These are phyloP conservation scores for Apiosordaria backusii DNA, from an alignment of 495 filamentous ascomycete species.

Conservation along the genomic window DNA sequence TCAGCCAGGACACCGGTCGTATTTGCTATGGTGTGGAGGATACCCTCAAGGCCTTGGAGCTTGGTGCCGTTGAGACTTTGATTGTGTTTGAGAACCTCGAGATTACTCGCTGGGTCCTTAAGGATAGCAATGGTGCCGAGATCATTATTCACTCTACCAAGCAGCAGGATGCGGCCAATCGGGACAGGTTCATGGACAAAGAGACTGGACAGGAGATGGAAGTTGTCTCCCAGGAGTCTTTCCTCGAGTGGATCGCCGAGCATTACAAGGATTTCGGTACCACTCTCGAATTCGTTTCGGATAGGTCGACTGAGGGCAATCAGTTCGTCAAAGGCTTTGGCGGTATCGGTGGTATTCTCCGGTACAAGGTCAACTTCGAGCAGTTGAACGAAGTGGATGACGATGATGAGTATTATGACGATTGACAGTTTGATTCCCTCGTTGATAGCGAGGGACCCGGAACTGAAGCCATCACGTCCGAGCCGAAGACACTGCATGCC, in stretches of 20 bases:
- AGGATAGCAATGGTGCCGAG: conserved; percentile 65
- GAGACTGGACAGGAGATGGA: conserved; percentile 97
- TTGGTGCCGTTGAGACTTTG: conserved; percentile 87
- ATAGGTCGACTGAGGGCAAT: conserved; percentile 94
- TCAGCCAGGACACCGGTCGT: conserved; percentile 91
- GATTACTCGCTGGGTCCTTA: conserved; percentile 84
- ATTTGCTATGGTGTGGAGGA: conserved; percentile 98
- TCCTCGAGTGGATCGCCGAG: conserved; percentile 98
- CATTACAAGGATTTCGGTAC: conserved; percentile 97
- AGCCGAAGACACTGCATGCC: conserved; percentile 43
- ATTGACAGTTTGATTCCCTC: conserved; percentile 95
- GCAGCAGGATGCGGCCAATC: conserved; percentile 67
- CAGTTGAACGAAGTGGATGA: conserved; percentile 92
- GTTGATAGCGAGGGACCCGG: conserved; percentile 76
- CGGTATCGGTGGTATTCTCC: conserved; percentile 93
- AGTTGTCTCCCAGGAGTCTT: conserved; percentile 73
- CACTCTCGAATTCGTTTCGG: conserved; percentile 94
- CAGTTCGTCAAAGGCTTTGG: conserved; percentile 99
- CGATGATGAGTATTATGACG: conserved; percentile 99
- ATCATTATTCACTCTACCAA: conserved; percentile 85
- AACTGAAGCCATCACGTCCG: conserved; percentile 64
- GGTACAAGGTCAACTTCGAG: conserved; percentile 99
- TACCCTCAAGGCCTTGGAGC: conserved; percentile 94
- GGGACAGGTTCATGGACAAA: conserved; percentile 87
- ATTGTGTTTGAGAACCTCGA: conserved; percentile 99